Conservation (phyloP, 2,329 filamentous ascomycete species). For the Cladosporium sp. region DNA sequence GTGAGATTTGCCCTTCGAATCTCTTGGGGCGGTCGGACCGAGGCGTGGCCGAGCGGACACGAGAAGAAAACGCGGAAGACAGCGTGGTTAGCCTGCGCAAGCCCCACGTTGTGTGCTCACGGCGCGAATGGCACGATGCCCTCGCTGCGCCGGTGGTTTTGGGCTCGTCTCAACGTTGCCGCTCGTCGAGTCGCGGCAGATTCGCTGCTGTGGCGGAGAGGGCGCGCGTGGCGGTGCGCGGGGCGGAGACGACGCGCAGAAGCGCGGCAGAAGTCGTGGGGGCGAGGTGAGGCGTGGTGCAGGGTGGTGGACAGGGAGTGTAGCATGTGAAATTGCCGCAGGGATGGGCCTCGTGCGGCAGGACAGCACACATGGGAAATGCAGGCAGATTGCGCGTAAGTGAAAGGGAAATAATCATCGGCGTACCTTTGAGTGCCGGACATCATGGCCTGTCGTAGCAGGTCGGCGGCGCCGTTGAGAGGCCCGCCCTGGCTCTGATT, state of each 20-base stretch:
- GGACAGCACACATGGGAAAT: background rate
- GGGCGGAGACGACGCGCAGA: conserved; percentile 2
- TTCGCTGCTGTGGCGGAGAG: conserved; percentile 19
- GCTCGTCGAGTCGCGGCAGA: conserved; percentile 4
- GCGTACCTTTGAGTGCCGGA: conserved; percentile 52
- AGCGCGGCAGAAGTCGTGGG: conserved; percentile 14
- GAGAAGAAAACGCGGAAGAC: conserved; percentile 17
- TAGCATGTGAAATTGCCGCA: conserved; percentile 20
- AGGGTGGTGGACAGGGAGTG: background rate
- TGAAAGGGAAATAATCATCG: background rate
- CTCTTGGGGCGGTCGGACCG: conserved; percentile 15
- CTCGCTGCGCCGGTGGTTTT: conserved; percentile 13
- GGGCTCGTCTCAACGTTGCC: conserved; percentile 8
- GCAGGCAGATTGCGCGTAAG: background rate
- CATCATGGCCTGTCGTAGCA: conserved; percentile 59
- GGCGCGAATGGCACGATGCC: conserved; percentile 19
- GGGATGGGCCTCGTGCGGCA: conserved; percentile 3
- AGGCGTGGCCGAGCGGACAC: conserved; percentile 13
- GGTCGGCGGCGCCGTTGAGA: conserved; percentile 48
- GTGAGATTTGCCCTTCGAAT: conserved; percentile 8
- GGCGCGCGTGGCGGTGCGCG: conserved; percentile 18
- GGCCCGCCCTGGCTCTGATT: conserved; percentile 44
- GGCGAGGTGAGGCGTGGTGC: background rate
- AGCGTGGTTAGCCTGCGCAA: background rate
- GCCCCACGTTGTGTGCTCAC: conserved; percentile 13